These are phyloP conservation scores for Backusella australiensis DNA, from an alignment of 192 early-diverging fungal species.

Conservation along the genomic window DNA sequence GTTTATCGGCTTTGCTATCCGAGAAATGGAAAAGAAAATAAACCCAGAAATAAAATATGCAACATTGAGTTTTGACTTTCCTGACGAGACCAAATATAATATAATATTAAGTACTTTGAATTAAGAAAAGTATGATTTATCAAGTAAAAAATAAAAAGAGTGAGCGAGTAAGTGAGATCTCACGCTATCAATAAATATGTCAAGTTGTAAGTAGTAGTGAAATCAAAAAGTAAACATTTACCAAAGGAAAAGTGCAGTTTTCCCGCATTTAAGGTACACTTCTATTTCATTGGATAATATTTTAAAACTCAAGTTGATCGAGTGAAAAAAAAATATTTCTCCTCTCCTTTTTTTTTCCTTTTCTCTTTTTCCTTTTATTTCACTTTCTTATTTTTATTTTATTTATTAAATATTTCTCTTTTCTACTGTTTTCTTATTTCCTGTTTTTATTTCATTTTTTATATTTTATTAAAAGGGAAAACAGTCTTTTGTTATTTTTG, in stretches of 20 bases:
- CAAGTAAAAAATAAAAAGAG: not conserved
- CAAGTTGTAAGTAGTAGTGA: not conserved
- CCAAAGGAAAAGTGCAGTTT: not conserved
- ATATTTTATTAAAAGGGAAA: not conserved
- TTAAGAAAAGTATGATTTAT: not conserved
- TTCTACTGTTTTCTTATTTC: not conserved
- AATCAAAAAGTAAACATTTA: not conserved
- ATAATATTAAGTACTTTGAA: not conserved
- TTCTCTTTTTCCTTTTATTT: constrained; percentile 4
- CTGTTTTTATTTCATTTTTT: not conserved
- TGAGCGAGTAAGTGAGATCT: not conserved
- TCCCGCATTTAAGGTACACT: constrained; percentile 5
- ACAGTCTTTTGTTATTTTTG: not conserved
- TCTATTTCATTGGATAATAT: not conserved
- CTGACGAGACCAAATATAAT: not conserved
- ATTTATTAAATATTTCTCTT: constrained; percentile 4
- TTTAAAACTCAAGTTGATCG: not conserved
- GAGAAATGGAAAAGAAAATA: not conserved
- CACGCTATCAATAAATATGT: not conserved
- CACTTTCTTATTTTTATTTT: constrained; percentile 2
- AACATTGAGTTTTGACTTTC: not conserved
- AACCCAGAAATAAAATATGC: not conserved
- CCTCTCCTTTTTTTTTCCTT: constrained; percentile 13
- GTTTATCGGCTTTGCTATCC: not conserved
- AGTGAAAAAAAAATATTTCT: constrained; percentile 4